Evolutionary conservation across 2,329 filamentous ascomycete species (phyloP).

Genomic region (Xylaria sp.): DNA sequence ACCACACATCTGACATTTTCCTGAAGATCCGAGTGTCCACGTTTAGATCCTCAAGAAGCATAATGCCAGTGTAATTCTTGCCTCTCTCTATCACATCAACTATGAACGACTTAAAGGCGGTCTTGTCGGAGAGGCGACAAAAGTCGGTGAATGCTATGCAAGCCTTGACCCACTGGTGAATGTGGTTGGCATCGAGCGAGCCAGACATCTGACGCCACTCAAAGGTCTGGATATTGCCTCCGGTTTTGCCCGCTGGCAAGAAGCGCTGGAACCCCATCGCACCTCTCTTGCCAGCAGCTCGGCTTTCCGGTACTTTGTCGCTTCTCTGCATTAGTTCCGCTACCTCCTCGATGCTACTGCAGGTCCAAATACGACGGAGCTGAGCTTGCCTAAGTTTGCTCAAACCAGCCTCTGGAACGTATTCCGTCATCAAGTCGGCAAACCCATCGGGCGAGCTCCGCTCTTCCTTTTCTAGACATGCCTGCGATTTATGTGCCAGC

Average conservation of each 20-base stretch:
- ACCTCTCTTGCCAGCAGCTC: slow-evolving; percentile 20
- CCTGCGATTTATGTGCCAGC: slow-evolving; percentile 15
- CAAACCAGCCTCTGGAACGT: slow-evolving; percentile 28
- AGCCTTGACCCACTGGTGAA: slow-evolving; percentile 41
- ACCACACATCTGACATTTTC: not conserved
- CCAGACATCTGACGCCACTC: slow-evolving; percentile 46
- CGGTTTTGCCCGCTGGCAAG: slow-evolving; percentile 31
- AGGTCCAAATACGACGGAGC: slow-evolving; percentile 40
- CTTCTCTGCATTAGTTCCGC: slow-evolving; percentile 33
- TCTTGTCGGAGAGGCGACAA: slow-evolving; percentile 17
- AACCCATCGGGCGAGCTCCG: not conserved
- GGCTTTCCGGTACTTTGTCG: no score
- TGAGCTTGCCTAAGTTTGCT: not conserved
- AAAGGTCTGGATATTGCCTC: slow-evolving; percentile 44
- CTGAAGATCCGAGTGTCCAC: slow-evolving; percentile 18
- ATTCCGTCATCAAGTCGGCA: slow-evolving; percentile 18
- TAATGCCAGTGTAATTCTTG: slow-evolving; percentile 1
- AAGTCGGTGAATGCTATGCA: slow-evolving; percentile 41
- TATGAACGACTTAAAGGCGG: slow-evolving; percentile 1
- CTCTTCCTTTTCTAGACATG: not conserved
- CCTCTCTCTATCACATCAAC: slow-evolving; percentile 5
- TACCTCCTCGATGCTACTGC: slow-evolving; percentile 31
- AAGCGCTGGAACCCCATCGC: slow-evolving; percentile 41
- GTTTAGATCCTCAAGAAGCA: slow-evolving; percentile 19
- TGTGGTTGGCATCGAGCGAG: slow-evolving; percentile 39